phyloP scores from a whole-genome alignment of 495 filamentous ascomycete species.

The Talaromyces liani region DNA sequence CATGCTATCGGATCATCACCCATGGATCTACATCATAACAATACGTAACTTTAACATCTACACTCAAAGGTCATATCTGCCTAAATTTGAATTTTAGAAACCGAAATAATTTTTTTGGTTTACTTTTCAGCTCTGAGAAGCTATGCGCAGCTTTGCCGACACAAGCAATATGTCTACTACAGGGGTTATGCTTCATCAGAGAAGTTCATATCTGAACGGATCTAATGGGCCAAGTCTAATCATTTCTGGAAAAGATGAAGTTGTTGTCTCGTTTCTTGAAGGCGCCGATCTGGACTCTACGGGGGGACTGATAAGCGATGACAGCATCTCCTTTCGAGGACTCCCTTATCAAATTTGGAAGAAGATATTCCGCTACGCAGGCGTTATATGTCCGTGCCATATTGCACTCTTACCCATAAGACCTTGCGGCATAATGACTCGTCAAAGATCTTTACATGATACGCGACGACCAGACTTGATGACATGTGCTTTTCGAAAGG shows the following conservation, averaged over 20 bases:
- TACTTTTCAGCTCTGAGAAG: not conserved
- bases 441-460: not conserved
- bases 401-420: not conserved
- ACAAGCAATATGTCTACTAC: not conserved
- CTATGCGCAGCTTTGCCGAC: not conserved
- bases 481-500: not conserved
- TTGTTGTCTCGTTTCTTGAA: not conserved
- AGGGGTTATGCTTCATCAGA: not conserved
- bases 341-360: slow-evolving; percentile 3
- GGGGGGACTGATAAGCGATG: not conserved
- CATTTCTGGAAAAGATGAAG: not conserved
- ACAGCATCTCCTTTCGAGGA: not conserved
- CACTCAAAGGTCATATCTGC: not conserved
- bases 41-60: slow-evolving; percentile 2
- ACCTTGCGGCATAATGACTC: not conserved
- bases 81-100: not conserved
- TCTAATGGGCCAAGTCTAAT: not conserved
- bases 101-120: not conserved
- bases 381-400: not conserved
- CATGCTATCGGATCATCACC: not conserved
- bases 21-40: not conserved
- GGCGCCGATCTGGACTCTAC: not conserved
- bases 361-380: slow-evolving; percentile 1
- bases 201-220: not conserved
- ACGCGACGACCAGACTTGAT: not conserved